Conservation (phyloP, 495 filamentous ascomycete species). For the Usnea hakonensis region DNA sequence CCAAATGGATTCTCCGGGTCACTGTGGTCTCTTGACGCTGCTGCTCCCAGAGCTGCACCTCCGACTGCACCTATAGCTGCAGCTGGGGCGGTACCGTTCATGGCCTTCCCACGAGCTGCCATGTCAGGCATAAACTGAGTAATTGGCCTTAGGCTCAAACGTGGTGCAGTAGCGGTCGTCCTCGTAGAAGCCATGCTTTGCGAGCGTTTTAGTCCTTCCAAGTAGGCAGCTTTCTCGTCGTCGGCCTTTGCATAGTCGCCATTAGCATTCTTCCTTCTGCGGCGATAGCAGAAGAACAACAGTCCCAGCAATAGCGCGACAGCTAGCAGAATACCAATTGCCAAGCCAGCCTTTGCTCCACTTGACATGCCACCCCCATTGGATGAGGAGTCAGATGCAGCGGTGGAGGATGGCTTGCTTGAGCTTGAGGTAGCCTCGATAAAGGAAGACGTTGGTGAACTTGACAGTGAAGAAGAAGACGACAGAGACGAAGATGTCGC, state of each 20-base stretch:
- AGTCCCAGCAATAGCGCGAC: constrained; percentile 54
- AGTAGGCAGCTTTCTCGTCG: constrained; percentile 47
- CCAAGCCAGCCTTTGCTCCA: constrained; percentile 75
- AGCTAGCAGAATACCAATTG: constrained; percentile 64
- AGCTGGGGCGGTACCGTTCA: constrained; percentile 32
- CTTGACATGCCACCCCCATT: constrained; percentile 44
- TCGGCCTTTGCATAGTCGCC: constrained; percentile 41
- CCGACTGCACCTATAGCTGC: constrained; percentile 22
- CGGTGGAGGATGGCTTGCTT: constrained; percentile 1
- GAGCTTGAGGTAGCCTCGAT: constrained; percentile 17
- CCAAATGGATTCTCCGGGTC: constrained; percentile 35
- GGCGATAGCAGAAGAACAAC: constrained; percentile 56
- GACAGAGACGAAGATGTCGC: constrained; percentile 10
- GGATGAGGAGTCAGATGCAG: constrained; percentile 21
- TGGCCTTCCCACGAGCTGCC: constrained; percentile 34
- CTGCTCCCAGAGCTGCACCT: constrained; percentile 18
- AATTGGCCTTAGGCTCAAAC: constrained; percentile 77
- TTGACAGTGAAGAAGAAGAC: constrained; percentile 9
- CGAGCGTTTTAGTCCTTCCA: constrained; percentile 31
- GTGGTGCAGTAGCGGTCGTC: constrained; percentile 53
- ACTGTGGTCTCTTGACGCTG: constrained; percentile 26
- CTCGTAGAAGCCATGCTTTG: constrained; percentile 37
- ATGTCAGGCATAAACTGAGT: constrained; percentile 79
- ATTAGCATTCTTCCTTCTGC: constrained; percentile 54
- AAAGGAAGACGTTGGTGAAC: constrained; percentile 16